phyloP scores from a whole-genome alignment of 176 grass and related monocot species.

The Zizania latifolia region DNA sequence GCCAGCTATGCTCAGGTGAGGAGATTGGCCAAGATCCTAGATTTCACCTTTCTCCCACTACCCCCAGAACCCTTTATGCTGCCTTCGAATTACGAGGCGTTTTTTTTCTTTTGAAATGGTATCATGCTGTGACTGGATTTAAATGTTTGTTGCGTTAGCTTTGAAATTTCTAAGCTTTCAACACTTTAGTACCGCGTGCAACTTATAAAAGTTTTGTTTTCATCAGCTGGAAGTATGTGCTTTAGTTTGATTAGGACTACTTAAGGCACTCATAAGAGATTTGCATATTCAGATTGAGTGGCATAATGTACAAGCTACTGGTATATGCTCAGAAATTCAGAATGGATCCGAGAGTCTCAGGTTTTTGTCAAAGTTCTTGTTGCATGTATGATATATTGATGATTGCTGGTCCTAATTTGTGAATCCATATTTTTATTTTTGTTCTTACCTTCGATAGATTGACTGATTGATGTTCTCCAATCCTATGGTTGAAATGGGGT shows the following conservation, averaged over 20 bases:
- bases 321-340: background rate
- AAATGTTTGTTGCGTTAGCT: background rate
- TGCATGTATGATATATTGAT: background rate
- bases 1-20: conserved; percentile 53
- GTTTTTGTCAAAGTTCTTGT: background rate
- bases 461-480: background rate
- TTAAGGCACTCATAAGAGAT: background rate
- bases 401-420: background rate
- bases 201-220: background rate
- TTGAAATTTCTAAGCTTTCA: background rate
- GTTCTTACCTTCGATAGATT: background rate
- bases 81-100: conserved; percentile 11
- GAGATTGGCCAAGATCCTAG: background rate
- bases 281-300: background rate
- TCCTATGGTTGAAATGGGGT: background rate
- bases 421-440: background rate
- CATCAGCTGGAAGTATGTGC: background rate
- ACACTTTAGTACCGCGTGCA: background rate
- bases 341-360: background rate
- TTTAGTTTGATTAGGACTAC: background rate
- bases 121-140: background rate
- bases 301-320: background rate
- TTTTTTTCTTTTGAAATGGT: background rate
- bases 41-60: background rate
- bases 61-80: background rate